These are phyloP conservation scores for Mariannaea sp. DNA, from an alignment of 2,329 filamentous ascomycete species.

Conservation along the genomic window DNA sequence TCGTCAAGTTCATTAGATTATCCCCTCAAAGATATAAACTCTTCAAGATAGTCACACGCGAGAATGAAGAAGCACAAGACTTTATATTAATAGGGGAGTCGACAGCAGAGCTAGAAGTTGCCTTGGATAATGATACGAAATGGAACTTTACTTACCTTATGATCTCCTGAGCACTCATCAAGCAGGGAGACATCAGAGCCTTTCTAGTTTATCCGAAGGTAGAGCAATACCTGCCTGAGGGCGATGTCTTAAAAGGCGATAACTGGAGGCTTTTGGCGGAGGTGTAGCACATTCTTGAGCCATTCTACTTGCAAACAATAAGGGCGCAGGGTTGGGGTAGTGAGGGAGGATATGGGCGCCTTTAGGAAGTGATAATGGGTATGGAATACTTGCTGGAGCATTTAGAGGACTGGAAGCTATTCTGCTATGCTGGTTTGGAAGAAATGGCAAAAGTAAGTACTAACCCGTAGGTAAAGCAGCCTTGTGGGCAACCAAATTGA, in stretches of 20 bases:
- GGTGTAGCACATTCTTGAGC: not conserved
- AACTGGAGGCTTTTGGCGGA: not conserved
- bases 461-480: not conserved
- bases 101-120: not conserved
- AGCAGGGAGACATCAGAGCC: conserved; percentile 8
- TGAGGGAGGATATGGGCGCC: not conserved
- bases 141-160: conserved; percentile 5
- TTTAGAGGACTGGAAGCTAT: not conserved
- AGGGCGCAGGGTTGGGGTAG: no score
- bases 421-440: not conserved
- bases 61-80: no score
- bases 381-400: not conserved
- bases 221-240: not conserved
- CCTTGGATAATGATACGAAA: no score
- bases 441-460: not conserved
- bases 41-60: no score
- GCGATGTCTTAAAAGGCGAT: not conserved
- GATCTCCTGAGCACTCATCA: conserved; percentile 4
- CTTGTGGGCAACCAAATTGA: not conserved
- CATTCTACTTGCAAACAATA: not conserved
- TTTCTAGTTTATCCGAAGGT: not conserved
- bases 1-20: no score
- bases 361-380: not conserved
- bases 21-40: no score
- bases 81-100: not conserved